Evolutionary conservation across 495 filamentous ascomycete genomes (phyloP).

Genomic region (Trichoderma asperelloides): DNA sequence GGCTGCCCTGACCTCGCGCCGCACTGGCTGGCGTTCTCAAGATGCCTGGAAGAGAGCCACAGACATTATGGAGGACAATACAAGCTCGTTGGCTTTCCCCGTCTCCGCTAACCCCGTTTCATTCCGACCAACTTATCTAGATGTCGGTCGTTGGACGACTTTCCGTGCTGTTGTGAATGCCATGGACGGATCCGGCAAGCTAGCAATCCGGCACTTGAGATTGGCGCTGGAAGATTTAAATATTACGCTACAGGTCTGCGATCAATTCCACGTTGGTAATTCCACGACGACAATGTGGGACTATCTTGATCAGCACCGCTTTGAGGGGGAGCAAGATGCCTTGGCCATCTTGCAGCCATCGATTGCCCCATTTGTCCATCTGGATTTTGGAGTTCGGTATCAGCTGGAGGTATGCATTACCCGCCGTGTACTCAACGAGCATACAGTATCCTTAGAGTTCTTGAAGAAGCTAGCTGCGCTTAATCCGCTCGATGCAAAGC

Average conservation of each 20-base stretch:
- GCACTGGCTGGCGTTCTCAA: background rate
- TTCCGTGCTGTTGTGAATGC: constrained; percentile 47
- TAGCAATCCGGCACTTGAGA: constrained; percentile 24
- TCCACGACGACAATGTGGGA: constrained; percentile 40
- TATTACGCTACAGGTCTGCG: constrained; percentile 26
- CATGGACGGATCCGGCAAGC: background rate
- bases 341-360: constrained; percentile 11
- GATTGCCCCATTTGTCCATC: constrained; percentile 27
- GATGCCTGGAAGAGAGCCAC: constrained; percentile 73
- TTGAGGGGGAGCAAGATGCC: background rate
- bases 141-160: constrained; percentile 73
- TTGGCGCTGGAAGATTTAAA: constrained; percentile 67
- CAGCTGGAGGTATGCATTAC: constrained; percentile 91
- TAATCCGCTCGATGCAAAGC: constrained; percentile 22
- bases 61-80: constrained; percentile 47
- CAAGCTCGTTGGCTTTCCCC: constrained; percentile 41
- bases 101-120: background rate
- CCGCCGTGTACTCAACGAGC: constrained; percentile 67
- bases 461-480: constrained; percentile 49
- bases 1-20: constrained; percentile 33
- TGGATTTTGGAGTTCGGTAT: constrained; percentile 72
- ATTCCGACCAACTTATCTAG: constrained; percentile 45
- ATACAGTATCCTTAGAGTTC: constrained; percentile 59
- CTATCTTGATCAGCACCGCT: constrained; percentile 39
- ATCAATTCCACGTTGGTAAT: background rate